Percentiles rank a stretch among this genome's conserved stretches.
phyloP scores from a whole-genome alignment of 2,329 filamentous ascomycete genomes.

The Aureobasidium sp. region DNA sequence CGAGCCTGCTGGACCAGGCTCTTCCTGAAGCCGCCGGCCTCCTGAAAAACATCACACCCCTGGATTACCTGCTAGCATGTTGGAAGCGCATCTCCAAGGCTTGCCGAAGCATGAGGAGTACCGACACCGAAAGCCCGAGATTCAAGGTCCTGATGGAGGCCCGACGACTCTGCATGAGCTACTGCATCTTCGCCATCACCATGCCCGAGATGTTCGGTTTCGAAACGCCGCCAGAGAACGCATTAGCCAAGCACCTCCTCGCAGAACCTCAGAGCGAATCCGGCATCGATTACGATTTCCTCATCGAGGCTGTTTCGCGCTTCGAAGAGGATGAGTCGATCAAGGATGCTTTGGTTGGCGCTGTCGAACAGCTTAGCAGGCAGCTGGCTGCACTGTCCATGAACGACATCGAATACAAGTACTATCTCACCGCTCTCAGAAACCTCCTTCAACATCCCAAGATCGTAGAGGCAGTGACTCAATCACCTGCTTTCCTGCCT shows the following conservation, averaged over 20 bases:
- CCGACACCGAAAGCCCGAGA: constrained; percentile 45
- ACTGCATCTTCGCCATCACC: constrained; percentile 84
- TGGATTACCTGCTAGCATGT: constrained; percentile 78
- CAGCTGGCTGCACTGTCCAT: constrained; percentile 65
- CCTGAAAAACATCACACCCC: constrained; percentile 45
- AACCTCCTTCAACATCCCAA: constrained; percentile 66
- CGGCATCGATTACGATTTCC: constrained; percentile 77
- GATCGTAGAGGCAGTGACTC: constrained; percentile 64
- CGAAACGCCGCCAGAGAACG: constrained; percentile 50
- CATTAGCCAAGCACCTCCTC: constrained; percentile 59
- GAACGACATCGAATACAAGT: constrained; percentile 73
- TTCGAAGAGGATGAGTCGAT: constrained; percentile 76
- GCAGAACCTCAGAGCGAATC: constrained; percentile 67
- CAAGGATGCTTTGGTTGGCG: constrained; percentile 62
- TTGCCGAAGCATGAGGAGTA: constrained; percentile 47
- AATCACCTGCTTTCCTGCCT: constrained; percentile 64
- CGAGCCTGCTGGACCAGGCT: constrained; percentile 38
- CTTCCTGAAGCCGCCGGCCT: constrained; percentile 45
- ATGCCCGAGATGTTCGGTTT: constrained; percentile 88
- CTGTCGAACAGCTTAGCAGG: constrained; percentile 68
- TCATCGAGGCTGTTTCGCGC: constrained; percentile 68
- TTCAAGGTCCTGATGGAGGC: constrained; percentile 58
- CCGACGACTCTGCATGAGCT: constrained; percentile 81
- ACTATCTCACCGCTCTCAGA: constrained; percentile 68
- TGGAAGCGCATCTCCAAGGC: constrained; percentile 68